Evolutionary conservation across 2,329 filamentous ascomycete species (phyloP), one percentile per base, ranked within the genome.

Genomic region (Balansia obtecta): DNA sequence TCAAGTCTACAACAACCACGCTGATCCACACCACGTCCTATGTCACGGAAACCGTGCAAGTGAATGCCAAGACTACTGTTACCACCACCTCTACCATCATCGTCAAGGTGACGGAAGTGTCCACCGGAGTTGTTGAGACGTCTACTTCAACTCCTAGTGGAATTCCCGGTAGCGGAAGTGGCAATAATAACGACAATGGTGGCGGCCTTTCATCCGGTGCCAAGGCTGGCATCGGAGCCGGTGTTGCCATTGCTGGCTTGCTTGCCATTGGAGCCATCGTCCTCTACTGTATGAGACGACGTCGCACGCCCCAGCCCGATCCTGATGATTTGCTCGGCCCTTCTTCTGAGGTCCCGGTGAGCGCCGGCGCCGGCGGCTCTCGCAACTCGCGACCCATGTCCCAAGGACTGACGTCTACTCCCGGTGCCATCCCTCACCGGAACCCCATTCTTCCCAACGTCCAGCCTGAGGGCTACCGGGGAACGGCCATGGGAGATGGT

Each of bases 211-310:
- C 65, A 1, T 68, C 63, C 7, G 70, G 68, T 30, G 70, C 68
- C 53, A 70, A 71, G 64, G 67, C 66, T 42, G 70, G 70, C 49
- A 72, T 72, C 38, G 70, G 70, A 49, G 65, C 64, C 20, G 70
- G 66, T 47, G 65, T 61, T 16, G 68, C 63, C 53, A 58, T 68
- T 20, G 69, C 55, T 48, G 69, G 58, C 18, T 60, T 71, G 10
- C 53, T 60, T 37, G n/a, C 68, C 50, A 50, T 69, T 43, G 62
- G 51, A 42, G 58, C 52, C 18, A 50, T 63, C 43, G 34, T 62
- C 41, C 65, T 62, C 57, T 61, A 63, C 55, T 61, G 60, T 53
- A 48, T 64, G 48, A 58, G 59, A 52, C 58, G 60, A 50, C 62
- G 67, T 54, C 58, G 58, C 52, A 52, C 57, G 43, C 55, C 62